These are phyloP conservation scores for Sideroxylon spinosum DNA, from an alignment of 179 eudicot genomes.

Conservation along the genomic window DNA sequence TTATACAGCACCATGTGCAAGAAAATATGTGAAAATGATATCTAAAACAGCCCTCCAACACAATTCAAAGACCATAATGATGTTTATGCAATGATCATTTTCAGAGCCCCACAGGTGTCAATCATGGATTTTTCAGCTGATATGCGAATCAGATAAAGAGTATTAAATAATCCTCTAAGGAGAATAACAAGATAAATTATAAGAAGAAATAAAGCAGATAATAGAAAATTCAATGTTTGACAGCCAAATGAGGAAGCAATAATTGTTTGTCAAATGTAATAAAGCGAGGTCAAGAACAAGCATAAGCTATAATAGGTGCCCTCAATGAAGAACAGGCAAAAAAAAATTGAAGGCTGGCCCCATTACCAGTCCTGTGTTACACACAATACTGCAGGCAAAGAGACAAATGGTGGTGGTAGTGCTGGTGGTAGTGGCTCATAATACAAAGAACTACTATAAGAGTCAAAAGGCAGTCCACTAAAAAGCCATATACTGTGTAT, in stretches of 20 bases:
- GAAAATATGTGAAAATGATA: conserved; percentile 8
- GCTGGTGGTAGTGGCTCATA: conserved; percentile 54
- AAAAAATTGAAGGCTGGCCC: conserved; percentile 13
- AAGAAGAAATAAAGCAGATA: background rate
- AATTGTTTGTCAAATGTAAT: background rate
- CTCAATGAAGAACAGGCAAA: conserved; percentile 16
- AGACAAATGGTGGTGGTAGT: conserved; percentile 48
- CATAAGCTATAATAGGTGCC: conserved; percentile 7
- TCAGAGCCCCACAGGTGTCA: too few relatives aligned
- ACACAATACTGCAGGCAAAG: conserved; percentile 24
- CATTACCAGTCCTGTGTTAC: conserved; percentile 24
- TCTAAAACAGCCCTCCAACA: background rate
- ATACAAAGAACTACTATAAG: conserved; percentile 33
- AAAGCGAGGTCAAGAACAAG: conserved; percentile 17
- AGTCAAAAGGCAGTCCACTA: conserved; percentile 30
- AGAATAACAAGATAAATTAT: background rate
- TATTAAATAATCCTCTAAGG: background rate
- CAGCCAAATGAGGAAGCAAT: background rate
- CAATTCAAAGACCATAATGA: conserved; percentile 12
- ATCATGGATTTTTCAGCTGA: conserved; percentile 2
- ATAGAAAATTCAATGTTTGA: background rate
- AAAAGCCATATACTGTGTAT: conserved; percentile 25
- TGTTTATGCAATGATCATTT: background rate
- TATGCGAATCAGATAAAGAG: background rate
- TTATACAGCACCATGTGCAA: background rate